A percentile compares a stretch with the other conserved stretches of the same genome.
phyloP scores from a whole-genome alignment of 768 basidiomycete species.

The Imleria badia region DNA sequence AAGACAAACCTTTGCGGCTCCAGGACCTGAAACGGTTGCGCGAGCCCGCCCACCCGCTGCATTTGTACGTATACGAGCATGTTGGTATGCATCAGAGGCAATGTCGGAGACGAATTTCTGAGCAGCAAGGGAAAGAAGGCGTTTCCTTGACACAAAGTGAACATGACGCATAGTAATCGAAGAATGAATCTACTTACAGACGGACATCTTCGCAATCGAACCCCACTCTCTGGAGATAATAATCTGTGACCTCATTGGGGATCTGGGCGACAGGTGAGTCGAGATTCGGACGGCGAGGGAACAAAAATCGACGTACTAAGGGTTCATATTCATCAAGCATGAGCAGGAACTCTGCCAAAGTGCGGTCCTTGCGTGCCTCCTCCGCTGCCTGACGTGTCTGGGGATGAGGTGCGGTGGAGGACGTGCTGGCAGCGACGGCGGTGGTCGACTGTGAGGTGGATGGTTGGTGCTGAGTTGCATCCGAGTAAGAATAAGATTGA shows the following conservation, averaged over 20 bases:
- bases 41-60: slow-evolving; percentile 73
- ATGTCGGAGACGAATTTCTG: slow-evolving; percentile 99
- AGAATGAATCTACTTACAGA: slow-evolving; percentile 52
- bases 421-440: slow-evolving; percentile 14
- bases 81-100: slow-evolving; percentile 94
- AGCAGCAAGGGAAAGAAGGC: slow-evolving; percentile 90
- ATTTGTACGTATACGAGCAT: slow-evolving; percentile 93
- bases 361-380: slow-evolving; percentile 84
- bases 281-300: not conserved
- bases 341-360: slow-evolving; percentile 88
- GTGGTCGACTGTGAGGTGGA: slow-evolving; percentile 21
- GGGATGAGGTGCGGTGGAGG: slow-evolving; percentile 29
- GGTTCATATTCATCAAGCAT: slow-evolving; percentile 98
- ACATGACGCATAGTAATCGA: not conserved
- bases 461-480: slow-evolving; percentile 22
- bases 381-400: slow-evolving; percentile 72
- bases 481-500: slow-evolving; percentile 20
- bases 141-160: slow-evolving; percentile 58
- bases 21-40: slow-evolving; percentile 52
- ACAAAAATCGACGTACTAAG: slow-evolving; percentile 53
- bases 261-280: slow-evolving; percentile 52
- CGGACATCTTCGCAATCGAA: slow-evolving; percentile 95
- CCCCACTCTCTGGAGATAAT: slow-evolving; percentile 93
- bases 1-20: slow-evolving; percentile 58
- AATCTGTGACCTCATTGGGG: slow-evolving; percentile 96